These are phyloP conservation scores for Capronia epimyces DNA, from an alignment of 2,329 filamentous ascomycete species.

Conservation along the genomic window DNA sequence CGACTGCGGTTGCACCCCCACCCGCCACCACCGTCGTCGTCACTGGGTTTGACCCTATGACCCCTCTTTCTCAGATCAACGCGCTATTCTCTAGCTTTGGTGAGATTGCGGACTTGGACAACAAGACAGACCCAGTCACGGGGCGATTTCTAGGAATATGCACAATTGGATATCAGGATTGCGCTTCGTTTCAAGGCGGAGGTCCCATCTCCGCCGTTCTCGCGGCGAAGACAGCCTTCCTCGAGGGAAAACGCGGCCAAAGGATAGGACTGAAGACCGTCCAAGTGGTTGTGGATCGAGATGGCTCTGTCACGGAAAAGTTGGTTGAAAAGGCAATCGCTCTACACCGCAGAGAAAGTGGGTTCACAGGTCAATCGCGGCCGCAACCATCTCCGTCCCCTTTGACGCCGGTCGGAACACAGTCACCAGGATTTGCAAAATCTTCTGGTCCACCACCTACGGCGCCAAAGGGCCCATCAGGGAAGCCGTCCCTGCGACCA, in stretches of 20 bases:
- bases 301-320: constrained; percentile 73
- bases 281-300: constrained; percentile 80
- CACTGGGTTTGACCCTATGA: constrained; percentile 81
- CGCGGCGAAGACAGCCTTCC: constrained; percentile 70
- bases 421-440: constrained; percentile 39
- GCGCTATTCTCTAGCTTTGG: constrained; percentile 75
- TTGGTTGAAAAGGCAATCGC: constrained; percentile 71
- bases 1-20: constrained; percentile 72
- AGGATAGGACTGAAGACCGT: constrained; percentile 73
- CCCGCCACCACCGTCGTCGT: constrained; percentile 88
- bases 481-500: constrained; percentile 40
- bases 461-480: constrained; percentile 79
- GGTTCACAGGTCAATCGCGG: constrained; percentile 32
- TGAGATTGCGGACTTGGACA: constrained; percentile 83
- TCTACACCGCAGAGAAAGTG: constrained; percentile 54
- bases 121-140: constrained; percentile 90
- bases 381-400: constrained; percentile 22
- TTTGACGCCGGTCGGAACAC: constrained; percentile 29
- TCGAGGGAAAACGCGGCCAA: constrained; percentile 69
- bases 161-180: constrained; percentile 82
- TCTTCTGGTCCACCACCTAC: constrained; percentile 67
- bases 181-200: constrained; percentile 47
- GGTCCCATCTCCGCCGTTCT: constrained; percentile 63
- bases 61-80: constrained; percentile 56
- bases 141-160: constrained; percentile 92